Percentiles rank a stretch among this genome's conserved stretches.
phyloP scores from a whole-genome alignment of 768 basidiomycete genomes.

The Albatrellus ellisii region DNA sequence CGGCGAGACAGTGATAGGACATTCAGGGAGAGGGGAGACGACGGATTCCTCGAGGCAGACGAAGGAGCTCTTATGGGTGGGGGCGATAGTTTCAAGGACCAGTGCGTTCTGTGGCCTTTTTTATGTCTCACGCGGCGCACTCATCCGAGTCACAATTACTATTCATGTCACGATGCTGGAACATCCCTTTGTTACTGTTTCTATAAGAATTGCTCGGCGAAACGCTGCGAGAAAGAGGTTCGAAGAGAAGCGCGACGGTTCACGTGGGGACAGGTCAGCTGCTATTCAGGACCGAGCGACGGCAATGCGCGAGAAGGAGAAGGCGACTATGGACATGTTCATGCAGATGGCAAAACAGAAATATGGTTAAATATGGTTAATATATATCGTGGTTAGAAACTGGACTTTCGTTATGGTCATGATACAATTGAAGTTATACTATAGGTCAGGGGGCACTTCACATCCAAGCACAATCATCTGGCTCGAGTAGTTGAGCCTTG shows the following conservation, averaged over 20 bases:
- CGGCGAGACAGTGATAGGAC: conserved; percentile 56
- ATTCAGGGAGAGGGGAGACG: conserved; percentile 63
- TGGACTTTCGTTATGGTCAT: not conserved
- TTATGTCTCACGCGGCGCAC: too few relatives aligned
- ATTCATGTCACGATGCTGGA: too few relatives aligned
- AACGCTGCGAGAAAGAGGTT: conserved; percentile 58
- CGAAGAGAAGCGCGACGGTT: conserved; percentile 32
- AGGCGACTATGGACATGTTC: conserved; percentile 95
- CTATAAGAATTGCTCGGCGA: conserved; percentile 50
- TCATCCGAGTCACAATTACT: too few relatives aligned
- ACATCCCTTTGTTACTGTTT: too few relatives aligned
- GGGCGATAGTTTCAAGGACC: conserved; percentile 67
- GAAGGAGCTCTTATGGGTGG: conserved; percentile 76
- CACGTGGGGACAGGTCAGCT: conserved; percentile 35
- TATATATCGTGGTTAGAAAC: not conserved
- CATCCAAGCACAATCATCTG: conserved; percentile 15
- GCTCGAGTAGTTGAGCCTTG: conserved; percentile 13
- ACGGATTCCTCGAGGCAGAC: conserved; percentile 71
- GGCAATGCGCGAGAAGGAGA: conserved; percentile 67
- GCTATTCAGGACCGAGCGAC: conserved; percentile 46
- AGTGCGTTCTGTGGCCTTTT: too few relatives aligned
- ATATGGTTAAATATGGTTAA: conserved; percentile 42
- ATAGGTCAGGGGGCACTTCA: not conserved
- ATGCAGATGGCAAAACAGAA: conserved; percentile 80
- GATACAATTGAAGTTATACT: not conserved